These are phyloP conservation scores for Pichia sp. DNA, from an alignment of 1,139 yeast species.

Conservation along the genomic window DNA sequence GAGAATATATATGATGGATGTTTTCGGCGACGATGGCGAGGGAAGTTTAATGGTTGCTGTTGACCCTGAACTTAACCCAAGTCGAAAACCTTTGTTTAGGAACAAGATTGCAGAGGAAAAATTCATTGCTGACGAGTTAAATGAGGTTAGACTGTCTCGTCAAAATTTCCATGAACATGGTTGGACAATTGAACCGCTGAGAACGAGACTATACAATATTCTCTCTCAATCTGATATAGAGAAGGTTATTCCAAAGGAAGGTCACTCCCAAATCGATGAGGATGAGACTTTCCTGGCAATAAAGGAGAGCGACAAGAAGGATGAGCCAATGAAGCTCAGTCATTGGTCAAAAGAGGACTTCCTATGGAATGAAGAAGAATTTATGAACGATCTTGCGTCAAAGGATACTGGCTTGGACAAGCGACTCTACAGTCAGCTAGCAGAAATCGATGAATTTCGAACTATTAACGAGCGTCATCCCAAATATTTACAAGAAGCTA, in stretches of 20 bases:
- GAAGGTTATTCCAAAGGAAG: constrained; percentile 9
- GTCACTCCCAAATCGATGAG: constrained; percentile 1
- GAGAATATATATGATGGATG: constrained; percentile 24
- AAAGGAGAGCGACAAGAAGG: constrained; percentile 3
- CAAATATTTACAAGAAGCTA: constrained; percentile 31
- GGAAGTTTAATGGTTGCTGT: constrained; percentile 19
- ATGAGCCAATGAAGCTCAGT: constrained; percentile 11
- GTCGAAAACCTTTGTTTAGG: constrained; percentile 3
- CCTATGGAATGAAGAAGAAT: constrained; percentile 21
- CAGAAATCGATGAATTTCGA: constrained; percentile 16
- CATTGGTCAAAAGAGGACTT: constrained; percentile 20
- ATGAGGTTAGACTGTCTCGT: constrained; percentile 1
- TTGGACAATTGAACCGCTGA: constrained; percentile 5
- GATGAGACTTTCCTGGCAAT: constrained; percentile 18
- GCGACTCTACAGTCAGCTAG: constrained; percentile 15
- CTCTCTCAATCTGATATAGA: constrained; percentile 10
- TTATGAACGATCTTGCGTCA: constrained; percentile 8
- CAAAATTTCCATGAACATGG: constrained; percentile 16
- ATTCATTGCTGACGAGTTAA: constrained; percentile 13
- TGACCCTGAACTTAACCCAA: constrained; percentile 11
- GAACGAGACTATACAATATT: constrained; percentile 1
- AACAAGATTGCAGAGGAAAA: constrained; percentile 10
- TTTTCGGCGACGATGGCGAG: constrained; percentile 17
- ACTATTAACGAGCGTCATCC: constrained; percentile 17
- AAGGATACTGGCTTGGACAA: constrained; percentile 16